Percentiles rank a stretch among this genome's conserved stretches.
Evolutionary conservation across 805 yeast genomes (phyloP).

Genomic region (Starmerella bombicola): DNA sequence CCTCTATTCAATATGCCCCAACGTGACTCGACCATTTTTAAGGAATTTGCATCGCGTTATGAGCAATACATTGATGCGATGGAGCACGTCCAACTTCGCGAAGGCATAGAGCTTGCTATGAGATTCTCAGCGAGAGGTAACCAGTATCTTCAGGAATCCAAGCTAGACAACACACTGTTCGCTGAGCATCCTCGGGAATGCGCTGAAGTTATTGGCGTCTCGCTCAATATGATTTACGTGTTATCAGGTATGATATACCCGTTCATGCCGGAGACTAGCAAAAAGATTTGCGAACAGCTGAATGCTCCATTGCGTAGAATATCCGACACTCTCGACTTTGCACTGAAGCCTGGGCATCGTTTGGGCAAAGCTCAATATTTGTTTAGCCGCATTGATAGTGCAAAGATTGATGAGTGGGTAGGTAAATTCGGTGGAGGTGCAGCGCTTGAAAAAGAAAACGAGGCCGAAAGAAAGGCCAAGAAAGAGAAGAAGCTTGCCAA

Average conservation of each 20-base stretch:
- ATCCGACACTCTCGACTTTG: slow-evolving; percentile 59
- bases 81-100: slow-evolving; percentile 64
- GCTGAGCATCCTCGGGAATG: slow-evolving; percentile 63
- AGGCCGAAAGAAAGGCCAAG: slow-evolving; percentile 10
- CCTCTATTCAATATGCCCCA: slow-evolving; percentile 50
- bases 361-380: slow-evolving; percentile 84
- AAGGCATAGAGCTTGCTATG: slow-evolving; percentile 88
- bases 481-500: slow-evolving; percentile 14
- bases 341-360: slow-evolving; percentile 67
- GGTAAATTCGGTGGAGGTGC: slow-evolving; percentile 68
- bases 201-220: slow-evolving; percentile 87
- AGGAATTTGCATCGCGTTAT: slow-evolving; percentile 54
- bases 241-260: slow-evolving; percentile 77
- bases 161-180: slow-evolving; percentile 77
- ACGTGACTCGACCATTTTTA: slow-evolving; percentile 27
- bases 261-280: slow-evolving; percentile 75
- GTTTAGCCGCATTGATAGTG: slow-evolving; percentile 84
- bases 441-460: slow-evolving; percentile 7
- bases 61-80: slow-evolving; percentile 51
- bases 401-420: slow-evolving; percentile 80
- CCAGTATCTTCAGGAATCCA: slow-evolving; percentile 88
- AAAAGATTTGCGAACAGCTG: slow-evolving; percentile 60
- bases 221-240: slow-evolving; percentile 74
- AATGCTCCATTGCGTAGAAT: slow-evolving; percentile 71
- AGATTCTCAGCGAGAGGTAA: slow-evolving; percentile 85